Evolutionary conservation across 2,329 filamentous ascomycete species (phyloP), one percentile per base, ranked within the genome.

Genomic region (Orbilia quercus): DNA sequence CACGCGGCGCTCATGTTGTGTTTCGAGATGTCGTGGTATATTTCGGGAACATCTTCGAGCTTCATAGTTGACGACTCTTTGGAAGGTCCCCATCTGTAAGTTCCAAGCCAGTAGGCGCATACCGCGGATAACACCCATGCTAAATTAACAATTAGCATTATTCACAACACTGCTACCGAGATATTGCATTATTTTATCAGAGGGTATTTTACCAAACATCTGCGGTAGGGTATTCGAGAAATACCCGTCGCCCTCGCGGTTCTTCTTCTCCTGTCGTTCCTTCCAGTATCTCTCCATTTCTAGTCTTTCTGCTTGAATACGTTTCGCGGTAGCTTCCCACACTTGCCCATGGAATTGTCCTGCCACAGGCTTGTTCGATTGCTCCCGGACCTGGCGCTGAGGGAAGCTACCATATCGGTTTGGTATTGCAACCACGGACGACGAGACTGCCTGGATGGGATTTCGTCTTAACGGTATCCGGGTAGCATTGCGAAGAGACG

Each of bases 1-100:
- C 88, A 90, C 2, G 88, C 87, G 23, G 88, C 87, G 81, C 89
- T 86, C 77, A 90, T 84, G 78, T 90, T 89, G 76, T 86, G 83
- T 69, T 86, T 84, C 75, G 84, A 84, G 60, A 83, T 83, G 77
- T 88, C 86, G 80, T 89, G 86, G 76, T 81, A 81, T 7, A 85
- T 85, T n/a, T 84, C 79, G 25, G 77, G 82, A 9, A 84, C 82
- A 57, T 84, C 82, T 72, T 80, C 79, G 6, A 90, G 83, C 23
- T 88, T 86, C 1, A 87, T 80, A 9, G 88, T 90, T 76, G 88
- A 90, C 34, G 80, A 79, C 9, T 84, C 81, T 34, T 85, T 83
- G 22, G 82, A 79, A 16, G 84, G 83, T 55, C 82, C 84, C 77
- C 83, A 84, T 23, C 76, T 76, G 76, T 84, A 82, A 18, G 84